A percentile compares a stretch with the other conserved stretches of the same genome.
Evolutionary conservation across 2,329 filamentous ascomycete species (phyloP).

Genomic region (Fusarium piperis): DNA sequence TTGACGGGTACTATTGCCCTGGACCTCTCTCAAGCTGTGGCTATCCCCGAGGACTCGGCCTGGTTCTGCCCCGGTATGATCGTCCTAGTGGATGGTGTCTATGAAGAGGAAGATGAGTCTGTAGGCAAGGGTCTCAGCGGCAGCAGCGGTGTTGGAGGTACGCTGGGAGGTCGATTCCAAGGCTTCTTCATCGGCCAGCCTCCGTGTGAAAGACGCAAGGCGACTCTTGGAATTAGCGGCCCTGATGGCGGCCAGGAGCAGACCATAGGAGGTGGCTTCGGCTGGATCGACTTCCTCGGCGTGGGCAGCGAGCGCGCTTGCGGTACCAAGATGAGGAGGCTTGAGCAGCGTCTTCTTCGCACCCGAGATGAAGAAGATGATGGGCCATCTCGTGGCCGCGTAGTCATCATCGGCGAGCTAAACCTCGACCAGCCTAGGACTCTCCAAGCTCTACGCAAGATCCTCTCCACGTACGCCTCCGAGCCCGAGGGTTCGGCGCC

Average conservation of each 20-base stretch:
- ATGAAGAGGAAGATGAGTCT: slow-evolving; percentile 88
- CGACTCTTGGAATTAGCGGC: slow-evolving; percentile 77
- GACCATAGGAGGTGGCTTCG: slow-evolving; percentile 83
- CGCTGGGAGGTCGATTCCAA: slow-evolving; percentile 90
- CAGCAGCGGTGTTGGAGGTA: slow-evolving; percentile 84
- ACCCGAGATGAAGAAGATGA: slow-evolving; percentile 48
- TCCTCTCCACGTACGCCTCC: slow-evolving; percentile 78
- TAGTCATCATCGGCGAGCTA: slow-evolving; percentile 86
- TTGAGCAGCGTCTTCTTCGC: slow-evolving; percentile 76
- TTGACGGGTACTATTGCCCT: slow-evolving; percentile 87
- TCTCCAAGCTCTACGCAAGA: slow-evolving; percentile 80
- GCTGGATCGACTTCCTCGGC: slow-evolving; percentile 97
- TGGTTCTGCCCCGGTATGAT: slow-evolving; percentile 98
- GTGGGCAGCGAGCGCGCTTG: slow-evolving; percentile 88
- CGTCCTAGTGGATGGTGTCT: slow-evolving; percentile 92
- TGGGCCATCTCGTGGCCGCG: slow-evolving; percentile 56
- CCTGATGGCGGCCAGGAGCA: slow-evolving; percentile 66
- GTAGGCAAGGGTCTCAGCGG: slow-evolving; percentile 76
- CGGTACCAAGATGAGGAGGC: slow-evolving; percentile 81
- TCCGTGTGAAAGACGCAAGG: slow-evolving; percentile 84
- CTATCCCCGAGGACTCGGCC: slow-evolving; percentile 84
- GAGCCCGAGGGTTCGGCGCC: slow-evolving; percentile 73
- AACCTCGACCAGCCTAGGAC: slow-evolving; percentile 87
- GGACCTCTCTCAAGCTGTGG: slow-evolving; percentile 81
- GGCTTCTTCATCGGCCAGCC: slow-evolving; percentile 92